phyloP scores from a whole-genome alignment of 495 filamentous ascomycete genomes.

The Alectoria sarmentosa region DNA sequence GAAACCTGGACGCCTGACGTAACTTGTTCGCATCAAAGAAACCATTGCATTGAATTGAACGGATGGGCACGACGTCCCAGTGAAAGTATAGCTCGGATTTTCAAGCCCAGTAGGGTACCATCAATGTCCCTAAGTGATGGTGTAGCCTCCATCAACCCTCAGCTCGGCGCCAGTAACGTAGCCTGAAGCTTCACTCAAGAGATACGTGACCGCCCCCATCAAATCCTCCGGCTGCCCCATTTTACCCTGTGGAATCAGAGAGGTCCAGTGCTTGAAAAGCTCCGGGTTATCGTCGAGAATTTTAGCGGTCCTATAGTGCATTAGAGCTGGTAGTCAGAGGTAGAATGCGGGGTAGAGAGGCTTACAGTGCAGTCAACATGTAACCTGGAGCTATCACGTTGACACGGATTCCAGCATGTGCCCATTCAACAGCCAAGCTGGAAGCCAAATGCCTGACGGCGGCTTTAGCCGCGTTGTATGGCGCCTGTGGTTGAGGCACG shows the following conservation, averaged over 20 bases:
- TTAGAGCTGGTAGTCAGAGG: constrained; percentile 14
- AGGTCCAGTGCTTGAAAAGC: constrained; percentile 79
- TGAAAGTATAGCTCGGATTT: background rate
- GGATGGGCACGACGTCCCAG: background rate
- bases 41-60: background rate
- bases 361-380: constrained; percentile 87
- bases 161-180: constrained; percentile 91
- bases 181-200: constrained; percentile 74
- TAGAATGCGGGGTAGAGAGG: constrained; percentile 16
- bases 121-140: constrained; percentile 51
- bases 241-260: constrained; percentile 80
- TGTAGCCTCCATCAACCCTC: constrained; percentile 88
- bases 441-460: constrained; percentile 77
- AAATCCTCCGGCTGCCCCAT: constrained; percentile 91
- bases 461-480: constrained; percentile 86
- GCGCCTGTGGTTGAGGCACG: constrained; percentile 87
- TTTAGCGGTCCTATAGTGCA: constrained; percentile 66
- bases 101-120: background rate
- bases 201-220: constrained; percentile 87
- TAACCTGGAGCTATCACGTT: constrained; percentile 91
- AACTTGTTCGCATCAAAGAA: background rate
- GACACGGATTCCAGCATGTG: constrained; percentile 72
- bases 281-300: constrained; percentile 91
- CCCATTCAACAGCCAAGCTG: constrained; percentile 86
- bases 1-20: background rate